These are phyloP conservation scores for Deakozyma indianensis DNA, from an alignment of 805 yeast species.

Conservation along the genomic window DNA sequence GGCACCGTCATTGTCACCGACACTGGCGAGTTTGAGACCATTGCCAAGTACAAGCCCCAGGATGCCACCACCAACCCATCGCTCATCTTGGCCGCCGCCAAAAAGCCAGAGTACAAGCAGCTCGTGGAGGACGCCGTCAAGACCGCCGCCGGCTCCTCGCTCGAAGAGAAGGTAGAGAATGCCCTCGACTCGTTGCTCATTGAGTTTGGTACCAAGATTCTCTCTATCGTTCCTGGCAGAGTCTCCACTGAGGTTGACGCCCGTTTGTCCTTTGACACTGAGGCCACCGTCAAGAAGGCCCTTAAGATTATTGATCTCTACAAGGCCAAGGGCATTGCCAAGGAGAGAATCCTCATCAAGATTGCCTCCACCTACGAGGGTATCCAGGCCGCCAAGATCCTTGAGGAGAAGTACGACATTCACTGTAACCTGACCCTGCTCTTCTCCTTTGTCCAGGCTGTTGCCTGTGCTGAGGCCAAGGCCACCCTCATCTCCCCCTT, in stretches of 20 bases:
- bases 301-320: conserved; percentile 77
- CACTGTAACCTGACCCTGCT: conserved; percentile 92
- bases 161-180: conserved; percentile 49
- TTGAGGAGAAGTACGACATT: conserved; percentile 79
- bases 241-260: conserved; percentile 99
- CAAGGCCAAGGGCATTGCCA: conserved; percentile 68
- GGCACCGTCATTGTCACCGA: conserved; percentile 97
- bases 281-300: conserved; percentile 89
- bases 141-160: conserved; percentile 38
- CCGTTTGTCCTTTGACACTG: conserved; percentile 89
- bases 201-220: conserved; percentile 89
- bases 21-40: conserved; percentile 95
- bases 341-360: conserved; percentile 89
- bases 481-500: conserved; percentile 96
- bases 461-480: conserved; percentile 96
- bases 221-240: conserved; percentile 94
- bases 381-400: conserved; percentile 94
- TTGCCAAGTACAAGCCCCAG: conserved; percentile 96
- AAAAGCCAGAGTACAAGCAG: conserved; percentile 76
- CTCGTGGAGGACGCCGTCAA: conserved; percentile 84
- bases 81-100: conserved; percentile 87
- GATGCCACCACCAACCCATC: conserved; percentile 99
- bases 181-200: conserved; percentile 90
- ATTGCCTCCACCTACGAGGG: conserved; percentile 99
- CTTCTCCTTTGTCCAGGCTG: conserved; percentile 94